A percentile compares a stretch with the other conserved stretches of the same genome.
phyloP scores from a whole-genome alignment of 768 basidiomycete genomes.

The Tulasnella sp. region DNA sequence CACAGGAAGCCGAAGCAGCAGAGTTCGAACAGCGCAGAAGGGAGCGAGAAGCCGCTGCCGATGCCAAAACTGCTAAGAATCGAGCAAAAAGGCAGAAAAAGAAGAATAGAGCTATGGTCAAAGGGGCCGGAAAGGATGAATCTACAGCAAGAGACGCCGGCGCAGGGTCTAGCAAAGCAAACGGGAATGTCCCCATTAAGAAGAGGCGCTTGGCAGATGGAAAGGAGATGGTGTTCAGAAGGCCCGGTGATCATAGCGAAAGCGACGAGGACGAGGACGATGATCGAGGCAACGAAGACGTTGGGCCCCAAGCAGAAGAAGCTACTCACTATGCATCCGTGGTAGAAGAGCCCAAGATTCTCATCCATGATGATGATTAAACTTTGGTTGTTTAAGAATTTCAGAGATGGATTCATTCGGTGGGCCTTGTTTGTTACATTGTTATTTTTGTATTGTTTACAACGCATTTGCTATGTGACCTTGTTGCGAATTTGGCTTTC shows the following conservation, averaged over 20 bases:
- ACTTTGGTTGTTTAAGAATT: neutral
- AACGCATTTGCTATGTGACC: neutral
- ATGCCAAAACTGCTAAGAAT: slow-evolving; percentile 91
- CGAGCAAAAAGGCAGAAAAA: slow-evolving; percentile 87
- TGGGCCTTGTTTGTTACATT: neutral
- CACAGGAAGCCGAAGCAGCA: slow-evolving; percentile 51
- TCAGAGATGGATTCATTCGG: neutral
- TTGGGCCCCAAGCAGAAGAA: slow-evolving; percentile 8
- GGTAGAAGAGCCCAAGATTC: slow-evolving; percentile 23
- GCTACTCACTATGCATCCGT: slow-evolving; percentile 16
- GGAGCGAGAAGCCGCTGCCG: slow-evolving; percentile 54
- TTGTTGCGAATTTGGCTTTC: no score
- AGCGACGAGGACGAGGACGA: slow-evolving; percentile 26
- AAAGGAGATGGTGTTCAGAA: slow-evolving; percentile 48
- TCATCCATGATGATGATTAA: slow-evolving; percentile 30
- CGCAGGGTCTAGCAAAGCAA: neutral
- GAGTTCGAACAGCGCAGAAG: slow-evolving; percentile 67
- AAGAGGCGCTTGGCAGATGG: slow-evolving; percentile 73
- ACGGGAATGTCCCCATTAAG: slow-evolving; percentile 48
- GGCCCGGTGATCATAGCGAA: slow-evolving; percentile 39
- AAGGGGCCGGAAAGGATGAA: neutral
- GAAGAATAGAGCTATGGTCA: slow-evolving; percentile 35
- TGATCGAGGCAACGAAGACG: neutral
- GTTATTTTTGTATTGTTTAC: neutral
- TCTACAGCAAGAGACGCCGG: neutral